A percentile compares a stretch with the other conserved stretches of the same genome.
Evolutionary conservation across 345 rosid species (phyloP).

Genomic region (Abelmoschus esculentus): DNA sequence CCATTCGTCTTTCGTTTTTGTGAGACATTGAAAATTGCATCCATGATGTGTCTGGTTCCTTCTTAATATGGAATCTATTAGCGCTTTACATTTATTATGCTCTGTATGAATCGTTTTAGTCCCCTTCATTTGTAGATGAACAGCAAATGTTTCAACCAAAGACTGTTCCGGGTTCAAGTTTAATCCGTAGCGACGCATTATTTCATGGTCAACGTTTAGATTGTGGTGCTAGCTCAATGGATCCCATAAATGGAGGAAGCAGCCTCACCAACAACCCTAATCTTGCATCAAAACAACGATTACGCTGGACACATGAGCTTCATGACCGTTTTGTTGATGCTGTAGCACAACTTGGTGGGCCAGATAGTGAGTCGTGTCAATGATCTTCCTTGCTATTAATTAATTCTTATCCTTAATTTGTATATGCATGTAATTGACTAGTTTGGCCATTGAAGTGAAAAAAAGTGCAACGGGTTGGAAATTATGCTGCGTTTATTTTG

Average conservation of each 20-base stretch:
- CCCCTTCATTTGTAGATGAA: constrained; percentile 27
- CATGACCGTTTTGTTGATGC: constrained; percentile 99
- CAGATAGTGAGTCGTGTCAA: constrained; percentile 68
- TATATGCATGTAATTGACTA: neutral
- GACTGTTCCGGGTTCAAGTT: constrained; percentile 32
- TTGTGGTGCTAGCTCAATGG: constrained; percentile 53
- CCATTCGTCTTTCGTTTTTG: neutral
- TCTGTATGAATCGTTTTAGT: neutral
- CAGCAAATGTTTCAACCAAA: constrained; percentile 41
- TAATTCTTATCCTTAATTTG: neutral
- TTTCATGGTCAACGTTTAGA: constrained; percentile 50
- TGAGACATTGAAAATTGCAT: neutral
- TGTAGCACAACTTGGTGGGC: constrained; percentile 99
- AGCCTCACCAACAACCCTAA: constrained; percentile 48
- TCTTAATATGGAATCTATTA: neutral
- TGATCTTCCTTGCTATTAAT: neutral
- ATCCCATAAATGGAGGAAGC: constrained; percentile 58
- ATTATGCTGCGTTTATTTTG: neutral
- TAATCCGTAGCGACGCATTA: constrained; percentile 34
- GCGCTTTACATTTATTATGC: neutral
- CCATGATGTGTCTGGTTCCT: neutral
- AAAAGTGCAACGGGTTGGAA: neutral
- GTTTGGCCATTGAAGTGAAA: neutral
- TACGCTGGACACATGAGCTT: constrained; percentile 99
- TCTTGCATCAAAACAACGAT: constrained; percentile 90